Conservation (phyloP, 768 basidiomycete species). For the Gloeophyllum trabeum region DNA sequence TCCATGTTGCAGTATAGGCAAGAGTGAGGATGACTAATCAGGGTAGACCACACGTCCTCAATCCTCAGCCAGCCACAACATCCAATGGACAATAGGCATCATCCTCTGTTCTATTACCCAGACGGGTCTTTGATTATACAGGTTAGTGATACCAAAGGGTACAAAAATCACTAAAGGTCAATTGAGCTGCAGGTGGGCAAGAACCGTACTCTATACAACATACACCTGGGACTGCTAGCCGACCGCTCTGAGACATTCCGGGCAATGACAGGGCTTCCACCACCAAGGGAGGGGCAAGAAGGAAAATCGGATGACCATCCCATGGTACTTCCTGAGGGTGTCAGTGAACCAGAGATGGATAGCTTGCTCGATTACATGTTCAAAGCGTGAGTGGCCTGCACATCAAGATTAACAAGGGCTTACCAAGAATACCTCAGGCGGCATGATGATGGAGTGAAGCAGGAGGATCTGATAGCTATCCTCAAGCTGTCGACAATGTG, state of each 20-base stretch:
- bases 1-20: no score
- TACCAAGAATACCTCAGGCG: neutral
- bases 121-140: no score
- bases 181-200: neutral
- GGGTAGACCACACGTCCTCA: no score
- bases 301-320: neutral
- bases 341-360: neutral
- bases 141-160: no score
- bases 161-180: no score
- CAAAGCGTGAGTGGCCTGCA: neutral
- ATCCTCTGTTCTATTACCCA: no score
- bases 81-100: no score
- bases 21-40: no score
- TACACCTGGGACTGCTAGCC: neutral
- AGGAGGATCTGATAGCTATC: neutral
- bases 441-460: no score
- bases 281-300: neutral
- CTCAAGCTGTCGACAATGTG: neutral
- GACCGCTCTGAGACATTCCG: neutral
- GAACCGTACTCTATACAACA: neutral
- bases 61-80: no score
- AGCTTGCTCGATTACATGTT: neutral
- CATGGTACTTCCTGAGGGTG: neutral
- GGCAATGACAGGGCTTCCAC: neutral
- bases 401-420: neutral